A percentile compares a stretch with the other conserved stretches of the same genome.
Evolutionary conservation across 345 rosid genomes (phyloP).

Genomic region (Boechera stricta): DNA sequence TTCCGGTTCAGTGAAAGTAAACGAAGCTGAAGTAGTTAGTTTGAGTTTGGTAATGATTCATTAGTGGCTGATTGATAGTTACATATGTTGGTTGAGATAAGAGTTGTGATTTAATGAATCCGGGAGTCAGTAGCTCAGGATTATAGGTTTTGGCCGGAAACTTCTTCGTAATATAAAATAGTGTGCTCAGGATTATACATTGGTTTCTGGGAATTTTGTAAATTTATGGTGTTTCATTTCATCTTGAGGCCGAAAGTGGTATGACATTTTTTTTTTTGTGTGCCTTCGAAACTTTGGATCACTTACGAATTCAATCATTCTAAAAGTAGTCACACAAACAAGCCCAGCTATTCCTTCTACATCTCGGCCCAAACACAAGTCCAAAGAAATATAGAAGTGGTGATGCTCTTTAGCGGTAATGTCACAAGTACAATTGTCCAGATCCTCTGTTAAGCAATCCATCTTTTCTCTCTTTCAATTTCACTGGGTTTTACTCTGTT

Average conservation of each 20-base stretch:
- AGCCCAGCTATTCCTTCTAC: background rate
- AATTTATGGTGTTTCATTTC: no score
- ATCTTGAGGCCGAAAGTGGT: background rate
- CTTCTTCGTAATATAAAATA: background rate
- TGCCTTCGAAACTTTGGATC: background rate
- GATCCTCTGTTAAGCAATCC: no score
- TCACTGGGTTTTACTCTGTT: no score
- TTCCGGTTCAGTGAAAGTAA: conserved; percentile 3
- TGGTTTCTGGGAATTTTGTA: background rate
- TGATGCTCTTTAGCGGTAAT: no score
- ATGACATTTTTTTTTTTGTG: background rate
- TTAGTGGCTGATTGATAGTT: conserved; percentile 9
- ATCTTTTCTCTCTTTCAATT: no score
- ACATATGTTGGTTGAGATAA: background rate
- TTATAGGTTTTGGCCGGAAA: background rate
- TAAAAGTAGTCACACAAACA: background rate
- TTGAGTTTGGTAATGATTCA: conserved; percentile 32
- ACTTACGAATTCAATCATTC: background rate
- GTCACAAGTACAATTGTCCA: no score
- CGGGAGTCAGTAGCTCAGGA: background rate
- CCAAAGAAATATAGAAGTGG: background rate
- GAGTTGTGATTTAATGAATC: background rate
- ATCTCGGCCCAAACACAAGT: background rate
- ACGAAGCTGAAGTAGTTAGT: conserved; percentile 7
- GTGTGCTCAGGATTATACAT: no score